Base-by-base conservation (phyloP, 228 moss, liverwort and hornwort species). In the Sphagnum magellanicum region DNA sequence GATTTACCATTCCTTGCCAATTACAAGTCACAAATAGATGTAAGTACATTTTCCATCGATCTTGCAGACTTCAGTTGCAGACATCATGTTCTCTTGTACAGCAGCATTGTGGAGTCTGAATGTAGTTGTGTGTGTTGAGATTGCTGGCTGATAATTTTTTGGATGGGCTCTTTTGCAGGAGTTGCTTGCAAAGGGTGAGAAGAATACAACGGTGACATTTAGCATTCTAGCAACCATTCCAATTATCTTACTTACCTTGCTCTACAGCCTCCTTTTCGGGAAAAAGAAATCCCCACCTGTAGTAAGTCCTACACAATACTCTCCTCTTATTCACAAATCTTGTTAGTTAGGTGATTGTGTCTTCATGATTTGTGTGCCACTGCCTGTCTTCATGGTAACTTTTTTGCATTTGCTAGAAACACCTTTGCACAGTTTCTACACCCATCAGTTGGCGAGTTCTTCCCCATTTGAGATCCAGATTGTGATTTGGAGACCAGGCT, bases 11-110 rank as follows among this genome's bases (percentile, higher is more conserved):
- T 83, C 71, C 78, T 97, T 63, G 68, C 88, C 3, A 7, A 77
- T 4, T 97, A 93, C 87, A 90, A 90, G 79, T 73, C 71, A 0
- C 76, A 83, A 66, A 82, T 97, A 50, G 82, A 87, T 49, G 97
- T 88, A 73, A 77, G 88, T 0, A 14, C 46, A 59, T 11, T 11
- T 11, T 59, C 11, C 11, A 59, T 2, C 15, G 3, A 1, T 32
- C 32, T 32, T 32, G 32, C 32, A 32, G 32, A 32, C 32, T 16
- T 7, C 50, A 6, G 66, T 10, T 50, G 4, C 7, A 16, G 0
- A 8, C 15, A n/a, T 50, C 6, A 4, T 13, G 50, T 4, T 52
- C 46, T 11, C 48, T 48, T 8, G 66, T 17, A 15, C 12, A 8
- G 16, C 51, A 63, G 10, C 16, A 63, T 63, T 8, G 16, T 16